These are phyloP conservation scores for Arthroderma sp. DNA, from an alignment of 2,329 filamentous ascomycete species.

Conservation along the genomic window DNA sequence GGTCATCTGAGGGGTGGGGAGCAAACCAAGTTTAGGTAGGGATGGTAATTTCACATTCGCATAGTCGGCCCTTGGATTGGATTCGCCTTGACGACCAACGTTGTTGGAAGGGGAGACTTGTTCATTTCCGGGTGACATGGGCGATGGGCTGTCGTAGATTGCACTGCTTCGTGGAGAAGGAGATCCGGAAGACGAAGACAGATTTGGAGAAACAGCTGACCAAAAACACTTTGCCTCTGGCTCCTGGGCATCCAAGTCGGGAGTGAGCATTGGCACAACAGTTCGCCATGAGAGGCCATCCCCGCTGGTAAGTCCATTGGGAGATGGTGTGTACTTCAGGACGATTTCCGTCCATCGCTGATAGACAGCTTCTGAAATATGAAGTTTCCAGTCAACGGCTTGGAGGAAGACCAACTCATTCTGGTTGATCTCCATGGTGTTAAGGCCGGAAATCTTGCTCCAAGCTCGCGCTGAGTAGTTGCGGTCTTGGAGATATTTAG, in stretches of 20 bases:
- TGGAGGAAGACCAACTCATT: conserved; percentile 88
- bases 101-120: no score
- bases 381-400: conserved; percentile 86
- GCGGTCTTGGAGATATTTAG: conserved; percentile 93
- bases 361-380: conserved; percentile 80
- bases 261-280: conserved; percentile 43
- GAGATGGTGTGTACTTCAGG: conserved; percentile 61
- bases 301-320: conserved; percentile 24
- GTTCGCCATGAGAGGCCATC: conserved; percentile 29
- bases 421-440: conserved; percentile 85
- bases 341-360: conserved; percentile 91
- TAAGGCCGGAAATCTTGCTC: conserved; percentile 98
- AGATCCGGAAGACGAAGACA: conserved; percentile 16
- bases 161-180: conserved; percentile 14
- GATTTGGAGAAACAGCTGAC: conserved; percentile 10
- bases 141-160: conserved; percentile 13
- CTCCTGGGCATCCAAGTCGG: conserved; percentile 41
- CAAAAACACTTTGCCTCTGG: conserved; percentile 20
- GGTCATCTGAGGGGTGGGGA: conserved; percentile 51
- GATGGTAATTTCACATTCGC: conserved; percentile 29
- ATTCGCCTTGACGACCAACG: no score
- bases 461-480: conserved; percentile 96
- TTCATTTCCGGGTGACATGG: conserved; percentile 7
- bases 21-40: conserved; percentile 40
- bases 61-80: conserved; percentile 1